Conservation (phyloP, 306 rosid species). For the Dalbergia cochinchinensis region DNA sequence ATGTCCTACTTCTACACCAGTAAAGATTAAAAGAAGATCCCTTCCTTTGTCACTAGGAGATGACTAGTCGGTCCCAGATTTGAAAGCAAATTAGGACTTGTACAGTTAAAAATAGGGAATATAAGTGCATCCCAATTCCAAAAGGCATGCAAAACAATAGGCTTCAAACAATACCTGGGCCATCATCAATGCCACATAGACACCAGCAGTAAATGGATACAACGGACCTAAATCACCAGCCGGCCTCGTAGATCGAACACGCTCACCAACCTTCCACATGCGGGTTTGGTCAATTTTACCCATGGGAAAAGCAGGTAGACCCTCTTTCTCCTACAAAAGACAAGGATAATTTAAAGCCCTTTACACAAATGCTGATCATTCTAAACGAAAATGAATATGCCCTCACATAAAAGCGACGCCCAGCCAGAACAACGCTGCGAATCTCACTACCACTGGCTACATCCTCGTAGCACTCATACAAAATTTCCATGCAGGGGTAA, state of each 20-base stretch:
- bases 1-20: conserved; percentile 5
- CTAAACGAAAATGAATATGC: neutral
- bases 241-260: conserved; percentile 79
- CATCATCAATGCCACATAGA: conserved; percentile 97
- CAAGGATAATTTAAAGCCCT: conserved; percentile 11
- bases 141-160: neutral
- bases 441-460: conserved; percentile 81
- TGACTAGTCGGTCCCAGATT: neutral
- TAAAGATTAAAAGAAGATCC: neutral
- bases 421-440: conserved; percentile 85
- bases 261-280: conserved; percentile 99
- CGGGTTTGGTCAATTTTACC: conserved; percentile 98
- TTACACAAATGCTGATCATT: neutral
- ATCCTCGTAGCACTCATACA: conserved; percentile 87
- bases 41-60: neutral
- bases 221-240: conserved; percentile 93
- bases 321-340: conserved; percentile 88
- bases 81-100: neutral
- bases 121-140: neutral
- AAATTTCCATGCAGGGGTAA: conserved; percentile 88
- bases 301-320: conserved; percentile 98
- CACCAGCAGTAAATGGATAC: conserved; percentile 97
- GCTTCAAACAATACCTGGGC: conserved; percentile 73
- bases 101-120: neutral
- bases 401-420: conserved; percentile 77